phyloP scores from a whole-genome alignment of 345 rosid genomes.

The Gossypium ekmanianum region DNA sequence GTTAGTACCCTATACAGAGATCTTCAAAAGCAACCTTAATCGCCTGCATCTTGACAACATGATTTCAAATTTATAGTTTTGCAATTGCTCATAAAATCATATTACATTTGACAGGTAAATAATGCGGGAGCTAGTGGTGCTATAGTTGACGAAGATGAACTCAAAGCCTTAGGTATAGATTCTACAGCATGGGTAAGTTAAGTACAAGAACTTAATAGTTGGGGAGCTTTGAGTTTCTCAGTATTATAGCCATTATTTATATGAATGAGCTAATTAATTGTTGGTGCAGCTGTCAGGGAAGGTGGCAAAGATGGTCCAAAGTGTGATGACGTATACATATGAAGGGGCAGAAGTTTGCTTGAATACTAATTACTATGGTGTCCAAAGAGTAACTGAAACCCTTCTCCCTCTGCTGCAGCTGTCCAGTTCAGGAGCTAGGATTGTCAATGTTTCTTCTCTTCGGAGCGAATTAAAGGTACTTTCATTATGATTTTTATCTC shows the following conservation, averaged over 20 bases:
- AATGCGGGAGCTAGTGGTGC: slow-evolving; percentile 47
- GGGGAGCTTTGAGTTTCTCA: neutral
- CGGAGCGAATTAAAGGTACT: slow-evolving; percentile 41
- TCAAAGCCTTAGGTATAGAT: slow-evolving; percentile 42
- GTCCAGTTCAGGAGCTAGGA: slow-evolving; percentile 43
- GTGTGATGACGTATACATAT: slow-evolving; percentile 32
- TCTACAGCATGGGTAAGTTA: slow-evolving; percentile 39
- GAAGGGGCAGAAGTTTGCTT: slow-evolving; percentile 44
- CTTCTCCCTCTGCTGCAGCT: slow-evolving; percentile 47
- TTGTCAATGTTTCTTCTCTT: slow-evolving; percentile 49
- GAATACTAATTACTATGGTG: slow-evolving; percentile 46
- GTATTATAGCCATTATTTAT: neutral
- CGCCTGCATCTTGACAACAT: neutral
- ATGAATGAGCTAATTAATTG: neutral
- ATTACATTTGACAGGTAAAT: slow-evolving; percentile 31
- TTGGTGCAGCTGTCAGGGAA: slow-evolving; percentile 41
- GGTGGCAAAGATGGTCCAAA: slow-evolving; percentile 27
- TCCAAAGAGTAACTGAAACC: slow-evolving; percentile 34
- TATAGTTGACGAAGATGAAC: slow-evolving; percentile 31
- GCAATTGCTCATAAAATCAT: neutral
- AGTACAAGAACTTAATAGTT: neutral
- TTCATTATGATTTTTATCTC: neutral
- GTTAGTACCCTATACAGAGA: neutral
- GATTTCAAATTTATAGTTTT: neutral
- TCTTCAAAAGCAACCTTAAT: neutral